These are phyloP conservation scores for Parascedosporium putredinis DNA, from an alignment of 2,329 filamentous ascomycete genomes.

Conservation along the genomic window DNA sequence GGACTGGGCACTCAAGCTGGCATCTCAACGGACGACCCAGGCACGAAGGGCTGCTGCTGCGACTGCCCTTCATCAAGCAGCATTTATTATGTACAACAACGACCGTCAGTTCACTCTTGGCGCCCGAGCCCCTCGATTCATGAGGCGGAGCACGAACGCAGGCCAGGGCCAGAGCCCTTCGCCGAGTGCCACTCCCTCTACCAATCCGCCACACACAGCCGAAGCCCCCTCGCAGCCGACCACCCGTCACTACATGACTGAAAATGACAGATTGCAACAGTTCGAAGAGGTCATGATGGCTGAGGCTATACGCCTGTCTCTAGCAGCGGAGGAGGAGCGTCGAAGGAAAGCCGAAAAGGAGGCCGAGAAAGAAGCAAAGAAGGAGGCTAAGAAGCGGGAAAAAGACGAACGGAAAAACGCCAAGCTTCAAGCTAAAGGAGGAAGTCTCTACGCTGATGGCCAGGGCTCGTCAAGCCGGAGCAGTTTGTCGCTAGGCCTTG, in stretches of 20 bases:
- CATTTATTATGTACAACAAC: slow-evolving; percentile 70
- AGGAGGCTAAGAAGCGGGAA: slow-evolving; percentile 75
- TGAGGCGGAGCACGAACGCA: slow-evolving; percentile 1
- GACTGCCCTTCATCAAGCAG: slow-evolving; percentile 87
- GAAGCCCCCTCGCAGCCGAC: neutral
- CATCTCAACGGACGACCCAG: slow-evolving; percentile 73
- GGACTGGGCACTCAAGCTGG: slow-evolving; percentile 87
- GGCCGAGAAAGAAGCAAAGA: slow-evolving; percentile 58
- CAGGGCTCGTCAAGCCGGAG: slow-evolving; percentile 49
- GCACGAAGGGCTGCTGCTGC: slow-evolving; percentile 82
- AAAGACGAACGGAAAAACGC: slow-evolving; percentile 74
- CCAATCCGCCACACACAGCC: slow-evolving; percentile 4
- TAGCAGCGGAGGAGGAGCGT: slow-evolving; percentile 91
- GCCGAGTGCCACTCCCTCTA: neutral
- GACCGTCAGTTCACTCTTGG: slow-evolving; percentile 19
- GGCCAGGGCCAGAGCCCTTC: slow-evolving; percentile 4
- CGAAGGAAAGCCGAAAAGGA: slow-evolving; percentile 77
- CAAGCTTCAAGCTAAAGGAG: slow-evolving; percentile 45
- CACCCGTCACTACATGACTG: neutral
- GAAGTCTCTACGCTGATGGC: slow-evolving; percentile 26
- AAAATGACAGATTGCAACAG: slow-evolving; percentile 55
- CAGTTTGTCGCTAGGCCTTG: slow-evolving; percentile 50
- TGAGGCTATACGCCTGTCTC: slow-evolving; percentile 82
- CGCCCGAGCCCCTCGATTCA: slow-evolving; percentile 2
- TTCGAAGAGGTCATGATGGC: slow-evolving; percentile 98